Evolutionary conservation across 768 basidiomycete species (phyloP).

Genomic region (Mycena filopes): DNA sequence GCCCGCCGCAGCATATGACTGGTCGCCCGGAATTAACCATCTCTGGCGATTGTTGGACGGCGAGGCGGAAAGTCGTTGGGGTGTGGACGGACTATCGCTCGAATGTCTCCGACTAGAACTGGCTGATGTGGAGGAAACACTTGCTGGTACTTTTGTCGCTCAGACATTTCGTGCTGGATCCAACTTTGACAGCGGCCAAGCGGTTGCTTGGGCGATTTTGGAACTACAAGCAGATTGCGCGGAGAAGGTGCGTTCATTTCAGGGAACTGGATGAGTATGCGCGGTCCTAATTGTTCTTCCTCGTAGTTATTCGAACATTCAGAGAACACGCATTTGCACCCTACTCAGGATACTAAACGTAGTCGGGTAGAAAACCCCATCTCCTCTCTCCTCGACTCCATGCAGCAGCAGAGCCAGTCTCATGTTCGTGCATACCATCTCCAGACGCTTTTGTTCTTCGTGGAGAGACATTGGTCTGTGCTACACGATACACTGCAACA

Average conservation of each 20-base stretch:
- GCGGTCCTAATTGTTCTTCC: constrained; percentile 20
- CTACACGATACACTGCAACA: constrained; percentile 69
- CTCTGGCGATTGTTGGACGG: constrained; percentile 67
- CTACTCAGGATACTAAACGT: constrained; percentile 56
- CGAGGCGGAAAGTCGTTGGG: constrained; percentile 74
- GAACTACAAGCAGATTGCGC: constrained; percentile 86
- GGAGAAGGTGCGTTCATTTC: constrained; percentile 58
- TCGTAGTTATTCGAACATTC: constrained; percentile 71
- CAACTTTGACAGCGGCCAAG: constrained; percentile 76
- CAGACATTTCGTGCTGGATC: constrained; percentile 78
- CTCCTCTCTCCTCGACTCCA: constrained; percentile 59
- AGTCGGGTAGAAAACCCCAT: constrained; percentile 69
- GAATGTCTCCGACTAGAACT: constrained; percentile 72
- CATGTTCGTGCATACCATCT: constrained; percentile 61
- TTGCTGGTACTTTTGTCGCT: constrained; percentile 61
- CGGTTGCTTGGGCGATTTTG: constrained; percentile 80
- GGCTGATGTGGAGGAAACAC: constrained; percentile 36
- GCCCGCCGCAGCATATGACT: constrained; percentile 46
- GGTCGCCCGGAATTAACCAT: constrained; percentile 58
- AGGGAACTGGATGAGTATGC: not conserved
- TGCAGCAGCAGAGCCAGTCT: constrained; percentile 48
- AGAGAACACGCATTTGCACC: constrained; percentile 59
- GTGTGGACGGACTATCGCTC: constrained; percentile 71
- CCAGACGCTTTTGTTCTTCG: constrained; percentile 86
- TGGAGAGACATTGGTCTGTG: constrained; percentile 78